A percentile compares a stretch with the other conserved stretches of the same genome.
Conservation (phyloP, 1,284 basidiomycete genomes). For the Fomitopsis schrenkii region DNA sequence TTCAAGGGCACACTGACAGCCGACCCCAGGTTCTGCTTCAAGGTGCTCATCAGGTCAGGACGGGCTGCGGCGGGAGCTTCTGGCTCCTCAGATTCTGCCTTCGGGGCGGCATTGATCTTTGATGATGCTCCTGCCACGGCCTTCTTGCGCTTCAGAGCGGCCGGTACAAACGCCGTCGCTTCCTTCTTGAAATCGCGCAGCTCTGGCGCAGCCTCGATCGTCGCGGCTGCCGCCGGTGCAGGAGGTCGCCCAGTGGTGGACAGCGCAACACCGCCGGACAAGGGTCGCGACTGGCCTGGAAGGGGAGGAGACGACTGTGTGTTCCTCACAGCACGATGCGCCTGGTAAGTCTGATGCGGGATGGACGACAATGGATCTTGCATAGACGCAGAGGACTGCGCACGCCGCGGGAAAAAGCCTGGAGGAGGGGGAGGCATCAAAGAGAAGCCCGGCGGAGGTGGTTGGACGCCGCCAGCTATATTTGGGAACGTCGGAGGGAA, state of each 20-base stretch:
- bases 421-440: slow-evolving; percentile 45
- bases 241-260: slow-evolving; percentile 11
- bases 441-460: slow-evolving; percentile 14
- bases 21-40: slow-evolving; percentile 57
- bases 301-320: slow-evolving; percentile 19
- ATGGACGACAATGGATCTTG: slow-evolving; percentile 63
- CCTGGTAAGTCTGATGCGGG: slow-evolving; percentile 66
- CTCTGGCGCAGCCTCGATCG: slow-evolving; percentile 78
- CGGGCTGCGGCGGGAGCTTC: slow-evolving; percentile 34
- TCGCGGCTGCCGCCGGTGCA: slow-evolving; percentile 44
- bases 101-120: slow-evolving; percentile 62
- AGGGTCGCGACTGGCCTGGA: slow-evolving; percentile 10
- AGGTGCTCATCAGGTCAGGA: slow-evolving; percentile 61
- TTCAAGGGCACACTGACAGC: slow-evolving; percentile 17
- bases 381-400: slow-evolving; percentile 43
- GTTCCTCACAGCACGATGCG: slow-evolving; percentile 40
- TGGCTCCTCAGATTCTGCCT: slow-evolving; percentile 30
- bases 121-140: slow-evolving; percentile 30
- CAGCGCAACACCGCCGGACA: slow-evolving; percentile 15
- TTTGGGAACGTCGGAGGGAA: slow-evolving; percentile 15
- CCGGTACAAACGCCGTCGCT: slow-evolving; percentile 83
- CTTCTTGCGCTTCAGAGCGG: slow-evolving; percentile 63
- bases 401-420: slow-evolving; percentile 53
- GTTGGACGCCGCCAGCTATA: slow-evolving; percentile 4
- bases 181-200: slow-evolving; percentile 91